A percentile compares a stretch with the other conserved stretches of the same genome.
These are phyloP conservation scores for Iberis pinnata DNA, from an alignment of 345 rosid species.

Conservation along the genomic window DNA sequence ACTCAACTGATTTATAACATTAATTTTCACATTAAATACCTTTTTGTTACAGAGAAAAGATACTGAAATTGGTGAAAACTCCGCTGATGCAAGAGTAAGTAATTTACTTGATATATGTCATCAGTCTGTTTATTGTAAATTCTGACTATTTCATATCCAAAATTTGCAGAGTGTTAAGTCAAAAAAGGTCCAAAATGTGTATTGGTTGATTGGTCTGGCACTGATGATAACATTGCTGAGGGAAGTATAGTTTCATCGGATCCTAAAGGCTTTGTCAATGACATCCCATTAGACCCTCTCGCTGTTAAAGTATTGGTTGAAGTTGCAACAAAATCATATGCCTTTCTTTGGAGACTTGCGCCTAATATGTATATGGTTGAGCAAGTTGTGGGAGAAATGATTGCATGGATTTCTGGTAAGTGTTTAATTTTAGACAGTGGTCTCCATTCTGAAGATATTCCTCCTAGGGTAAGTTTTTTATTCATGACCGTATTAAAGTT, in stretches of 20 bases:
- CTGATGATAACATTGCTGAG: background rate
- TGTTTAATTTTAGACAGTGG: background rate
- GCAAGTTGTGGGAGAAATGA: background rate
- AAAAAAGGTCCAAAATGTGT: background rate
- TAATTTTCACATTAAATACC: background rate
- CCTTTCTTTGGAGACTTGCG: background rate
- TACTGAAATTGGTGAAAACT: constrained; percentile 5
- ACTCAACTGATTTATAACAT: no score
- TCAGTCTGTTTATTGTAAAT: no score
- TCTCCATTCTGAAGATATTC: background rate
- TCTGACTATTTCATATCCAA: no score
- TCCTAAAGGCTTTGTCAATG: background rate
- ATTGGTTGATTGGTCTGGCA: background rate
- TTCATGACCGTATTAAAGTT: background rate
- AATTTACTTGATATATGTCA: background rate
- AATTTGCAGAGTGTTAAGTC: background rate
- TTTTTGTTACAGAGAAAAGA: no score
- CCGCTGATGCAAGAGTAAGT: background rate
- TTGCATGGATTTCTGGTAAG: background rate
- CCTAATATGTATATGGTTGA: background rate
- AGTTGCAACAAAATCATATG: background rate
- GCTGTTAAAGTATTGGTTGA: background rate
- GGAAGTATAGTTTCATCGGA: background rate
- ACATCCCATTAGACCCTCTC: background rate
- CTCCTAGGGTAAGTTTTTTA: background rate